Base-by-base conservation (phyloP, 2,329 filamentous ascomycete species). In the Colletotrichum sp. region DNA sequence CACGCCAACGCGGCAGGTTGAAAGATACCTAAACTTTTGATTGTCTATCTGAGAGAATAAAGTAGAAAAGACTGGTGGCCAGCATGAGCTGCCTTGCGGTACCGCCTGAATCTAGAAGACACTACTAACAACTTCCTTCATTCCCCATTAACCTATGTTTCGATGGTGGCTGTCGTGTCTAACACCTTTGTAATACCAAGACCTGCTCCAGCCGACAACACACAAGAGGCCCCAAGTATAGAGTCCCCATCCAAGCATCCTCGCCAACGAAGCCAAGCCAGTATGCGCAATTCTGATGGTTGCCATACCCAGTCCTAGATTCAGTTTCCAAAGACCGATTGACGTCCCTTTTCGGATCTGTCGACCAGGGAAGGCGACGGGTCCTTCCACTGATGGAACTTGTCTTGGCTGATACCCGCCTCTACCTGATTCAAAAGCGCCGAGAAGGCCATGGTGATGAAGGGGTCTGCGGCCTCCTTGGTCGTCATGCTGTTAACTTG, bases 391-490 rank as follows among this genome's bases (percentile, higher is more conserved):
- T 67, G 67, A 28, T 64, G 24, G 30, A 68, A 75, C 12, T 18
- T 30, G 16, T 26, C 59, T 12, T 36, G 43, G 18, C 48, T 52
- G 55, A 58, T 56, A 13, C 62, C 69, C 67, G 34, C 73, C 38
- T 77, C 75, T 28, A 73, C 36, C 38, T 75, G 63, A 38, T 63
- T 69, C 26, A 75, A n/a, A 13, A 87, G 73, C 6, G 81, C 81
- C 24, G 80, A 82, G 72, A 86, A 83, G 4, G 82, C 81, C 83
- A 88, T 84, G 64, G 83, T 85, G 12, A 90, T 69, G 13, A 90
- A 81, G 3, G 87, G 86, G 14, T 81, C 79, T 13, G 83, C 82
- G 68, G 88, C 85, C 64, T 88, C 84, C 3, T 81, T 77, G 4
- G 81, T 80, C 6, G 85, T 80, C 76, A 85, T 85, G 8, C 71